Base-by-base conservation (phyloP, 768 basidiomycete species). In the Collybiopsis confluens region DNA sequence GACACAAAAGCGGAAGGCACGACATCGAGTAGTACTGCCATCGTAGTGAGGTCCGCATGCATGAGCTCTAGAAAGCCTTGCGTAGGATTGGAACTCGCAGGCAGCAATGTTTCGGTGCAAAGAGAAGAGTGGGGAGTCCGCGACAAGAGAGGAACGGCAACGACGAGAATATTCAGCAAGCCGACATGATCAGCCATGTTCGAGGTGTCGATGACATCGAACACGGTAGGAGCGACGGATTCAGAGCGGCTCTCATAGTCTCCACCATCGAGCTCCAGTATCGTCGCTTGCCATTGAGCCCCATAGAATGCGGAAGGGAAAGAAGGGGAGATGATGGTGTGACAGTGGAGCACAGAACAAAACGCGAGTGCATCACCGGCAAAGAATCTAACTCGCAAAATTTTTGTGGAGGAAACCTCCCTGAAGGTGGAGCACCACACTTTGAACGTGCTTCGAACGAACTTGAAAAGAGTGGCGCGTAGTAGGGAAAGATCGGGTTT, bases 1-100 rank as follows among this genome's bases (percentile, higher is more conserved):
- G 74, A 73, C 1, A 72, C 49, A 45, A 69, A 72, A n/a, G 69
- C 63, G 1, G 65, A 54, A 1, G 79, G 78, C 13, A 62, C 58
- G 5, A 80, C 41, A 27, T 73, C 76, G 9, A 80, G 59, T 20
- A 80, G 64, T 2, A 79, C 57, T 2, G 68, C 65, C 20, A 80
- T 61, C 3, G 69, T 68, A 3, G 71, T 61, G n/a, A 79, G 57
- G 57, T 81, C 74, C 1, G 65, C 69, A 43, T 65, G 70, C 0
- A 73, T 51, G 2, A 62, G 64, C 7, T 68, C 57, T 1, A 57
- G 49, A 41, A 79, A 67, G 2, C 64, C 69, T 23, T 63, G 62
- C 3, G 60, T 64, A 18, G 65, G 58, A 43, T 72, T 64, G 24
- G 61, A 54, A 23, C 63, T 61, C 6, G 55, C 41, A 45, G 47